These are phyloP conservation scores for Cordyceps militaris DNA, from an alignment of 2,329 filamentous ascomycete species.

Conservation along the genomic window DNA sequence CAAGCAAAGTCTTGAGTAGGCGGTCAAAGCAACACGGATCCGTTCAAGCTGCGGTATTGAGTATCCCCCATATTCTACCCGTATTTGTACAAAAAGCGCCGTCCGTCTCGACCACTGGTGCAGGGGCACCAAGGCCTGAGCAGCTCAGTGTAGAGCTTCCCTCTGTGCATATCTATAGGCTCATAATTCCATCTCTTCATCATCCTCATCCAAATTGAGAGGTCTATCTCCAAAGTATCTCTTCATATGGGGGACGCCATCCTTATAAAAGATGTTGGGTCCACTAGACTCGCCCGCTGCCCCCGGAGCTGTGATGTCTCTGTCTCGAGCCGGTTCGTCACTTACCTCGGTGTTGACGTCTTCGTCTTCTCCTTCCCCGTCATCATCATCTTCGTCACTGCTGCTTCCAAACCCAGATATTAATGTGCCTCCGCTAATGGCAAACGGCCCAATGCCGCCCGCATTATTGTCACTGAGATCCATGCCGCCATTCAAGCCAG, in stretches of 20 bases:
- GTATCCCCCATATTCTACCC: conserved; percentile 4
- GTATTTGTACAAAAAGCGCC: conserved; percentile 5
- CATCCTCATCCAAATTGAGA: not conserved
- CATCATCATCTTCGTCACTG: conserved; percentile 93
- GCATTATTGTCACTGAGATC: conserved; percentile 58
- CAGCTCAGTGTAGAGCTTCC: not conserved
- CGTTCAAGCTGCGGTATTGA: conserved; percentile 16
- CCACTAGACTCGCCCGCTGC: not conserved
- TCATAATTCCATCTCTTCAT: conserved; percentile 11
- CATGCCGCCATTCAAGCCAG: conserved; percentile 69
- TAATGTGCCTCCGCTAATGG: conserved; percentile 65
- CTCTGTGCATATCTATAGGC: not conserved
- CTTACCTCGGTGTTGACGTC: conserved; percentile 64
- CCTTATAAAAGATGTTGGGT: conserved; percentile 1
- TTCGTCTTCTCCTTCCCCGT: conserved; percentile 78
- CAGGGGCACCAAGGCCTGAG: not conserved
- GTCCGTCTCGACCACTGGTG: not conserved
- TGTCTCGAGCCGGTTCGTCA: conserved; percentile 21
- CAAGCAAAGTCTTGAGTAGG: not conserved
- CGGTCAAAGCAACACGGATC: conserved; percentile 8
- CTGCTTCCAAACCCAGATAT: conserved; percentile 91
- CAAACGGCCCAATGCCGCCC: conserved; percentile 64
- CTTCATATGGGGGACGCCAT: not conserved
- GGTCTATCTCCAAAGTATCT: conserved; percentile 6
- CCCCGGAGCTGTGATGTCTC: not conserved